Evolutionary conservation across 176 grass and related monocot genomes (phyloP).

Genomic region (Juncus inflexus): DNA sequence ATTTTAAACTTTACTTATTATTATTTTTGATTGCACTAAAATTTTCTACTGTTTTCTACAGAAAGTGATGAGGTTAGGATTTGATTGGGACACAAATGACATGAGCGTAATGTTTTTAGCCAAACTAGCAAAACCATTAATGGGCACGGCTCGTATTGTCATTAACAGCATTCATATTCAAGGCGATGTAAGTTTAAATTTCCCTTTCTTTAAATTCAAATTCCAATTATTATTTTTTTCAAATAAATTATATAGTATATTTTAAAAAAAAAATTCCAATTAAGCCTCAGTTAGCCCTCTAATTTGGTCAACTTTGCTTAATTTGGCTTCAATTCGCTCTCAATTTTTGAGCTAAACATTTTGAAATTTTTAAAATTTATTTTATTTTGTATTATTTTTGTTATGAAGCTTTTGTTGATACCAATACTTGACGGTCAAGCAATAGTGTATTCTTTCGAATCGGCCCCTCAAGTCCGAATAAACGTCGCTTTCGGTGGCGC

Average conservation of each 20-base stretch:
- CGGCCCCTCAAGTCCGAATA: conserved; percentile 79
- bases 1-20: too few species aligned
- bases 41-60: conserved; percentile 26
- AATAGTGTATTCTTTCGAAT: conserved; percentile 91
- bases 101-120: conserved; percentile 92
- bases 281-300: background rate
- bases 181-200: conserved; percentile 67
- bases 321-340: too few species aligned
- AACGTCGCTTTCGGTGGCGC: conserved; percentile 96
- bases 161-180: conserved; percentile 93
- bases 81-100: conserved; percentile 86
- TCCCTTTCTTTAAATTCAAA: conserved; percentile 11
- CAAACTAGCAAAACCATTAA: conserved; percentile 69
- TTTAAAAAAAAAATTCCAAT: conserved; percentile 1
- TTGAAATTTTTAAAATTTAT: conserved; percentile 10
- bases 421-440: conserved; percentile 99
- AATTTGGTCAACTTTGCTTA: too few species aligned
- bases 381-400: conserved; percentile 12
- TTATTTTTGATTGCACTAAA: too few species aligned
- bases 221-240: too few species aligned
- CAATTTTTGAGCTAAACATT: background rate
- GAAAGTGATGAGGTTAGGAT: conserved; percentile 81
- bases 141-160: conserved; percentile 70
- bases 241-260: too few species aligned
- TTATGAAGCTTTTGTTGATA: conserved; percentile 65